Conservation (phyloP, 176 grass and related monocot genomes). For the Chloris gayana region DNA sequence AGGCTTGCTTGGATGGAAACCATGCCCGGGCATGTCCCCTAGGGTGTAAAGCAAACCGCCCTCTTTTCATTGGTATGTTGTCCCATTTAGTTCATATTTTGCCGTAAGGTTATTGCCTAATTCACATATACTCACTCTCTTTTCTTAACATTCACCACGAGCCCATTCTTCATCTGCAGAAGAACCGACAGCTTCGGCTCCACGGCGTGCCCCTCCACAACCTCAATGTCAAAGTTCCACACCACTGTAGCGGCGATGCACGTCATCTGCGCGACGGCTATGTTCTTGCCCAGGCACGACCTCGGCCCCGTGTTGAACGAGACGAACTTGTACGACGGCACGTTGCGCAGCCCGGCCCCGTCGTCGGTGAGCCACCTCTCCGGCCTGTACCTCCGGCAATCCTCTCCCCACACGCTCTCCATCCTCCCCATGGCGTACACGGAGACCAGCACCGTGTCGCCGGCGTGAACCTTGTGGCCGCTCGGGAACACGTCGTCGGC, state of each 20-base stretch:
- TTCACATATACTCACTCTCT: background rate
- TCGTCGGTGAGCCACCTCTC: no score
- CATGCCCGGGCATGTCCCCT: no score
- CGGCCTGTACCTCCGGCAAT: background rate
- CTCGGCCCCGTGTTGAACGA: conserved; percentile 17
- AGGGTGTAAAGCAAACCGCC: no score
- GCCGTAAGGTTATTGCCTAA: no score
- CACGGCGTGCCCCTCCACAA: background rate
- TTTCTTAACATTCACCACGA: background rate
- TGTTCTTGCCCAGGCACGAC: conserved; percentile 9
- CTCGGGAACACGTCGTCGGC: conserved; percentile 15
- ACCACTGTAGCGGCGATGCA: background rate
- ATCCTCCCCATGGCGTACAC: conserved; percentile 15
- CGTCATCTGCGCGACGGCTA: background rate
- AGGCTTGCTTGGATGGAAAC: no score
- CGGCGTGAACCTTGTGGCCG: background rate
- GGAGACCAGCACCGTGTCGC: background rate
- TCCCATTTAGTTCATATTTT: no score
- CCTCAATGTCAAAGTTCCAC: conserved; percentile 20
- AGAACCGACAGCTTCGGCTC: background rate
- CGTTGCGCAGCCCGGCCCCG: background rate
- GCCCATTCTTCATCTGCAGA: conserved; percentile 12
- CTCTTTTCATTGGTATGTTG: no score
- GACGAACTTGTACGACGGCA: conserved; percentile 16
- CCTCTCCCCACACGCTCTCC: background rate